These are phyloP conservation scores for Dactylellina leptospora DNA, from an alignment of 2,329 filamentous ascomycete species.

Conservation along the genomic window DNA sequence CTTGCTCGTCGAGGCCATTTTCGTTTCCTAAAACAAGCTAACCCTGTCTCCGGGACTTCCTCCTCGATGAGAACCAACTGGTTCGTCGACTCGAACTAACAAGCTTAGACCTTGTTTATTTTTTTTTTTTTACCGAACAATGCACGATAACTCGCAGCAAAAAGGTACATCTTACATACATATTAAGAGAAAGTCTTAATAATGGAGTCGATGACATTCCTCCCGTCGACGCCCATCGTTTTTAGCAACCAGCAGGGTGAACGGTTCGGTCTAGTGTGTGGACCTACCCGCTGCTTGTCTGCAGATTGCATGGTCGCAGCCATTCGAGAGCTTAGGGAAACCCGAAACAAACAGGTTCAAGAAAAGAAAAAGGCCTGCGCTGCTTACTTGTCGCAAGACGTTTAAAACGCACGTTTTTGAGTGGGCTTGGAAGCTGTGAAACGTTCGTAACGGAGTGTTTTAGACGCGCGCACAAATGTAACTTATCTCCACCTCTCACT, in stretches of 20 bases:
- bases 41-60: constrained; percentile 51
- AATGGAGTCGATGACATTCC: constrained; percentile 52
- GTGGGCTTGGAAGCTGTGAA: constrained; percentile 30
- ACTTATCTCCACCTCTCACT: constrained; percentile 38
- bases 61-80: constrained; percentile 34
- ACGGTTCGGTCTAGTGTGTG: constrained; percentile 36
- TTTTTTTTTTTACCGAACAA: constrained; percentile 48
- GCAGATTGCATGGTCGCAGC: constrained; percentile 40
- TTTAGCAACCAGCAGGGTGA: constrained; percentile 26
- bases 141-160: constrained; percentile 54
- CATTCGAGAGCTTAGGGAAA: constrained; percentile 15
- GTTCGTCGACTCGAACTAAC: constrained; percentile 29
- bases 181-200: constrained; percentile 46
- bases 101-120: constrained; percentile 50
- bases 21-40: constrained; percentile 53
- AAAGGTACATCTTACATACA: constrained; percentile 51
- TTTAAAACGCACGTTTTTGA: constrained; percentile 38
- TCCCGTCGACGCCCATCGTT: constrained; percentile 37
- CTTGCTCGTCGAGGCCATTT: too few relatives aligned
- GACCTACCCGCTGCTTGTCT: constrained; percentile 49
- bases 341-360: background rate
- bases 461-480: constrained; percentile 52
- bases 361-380: background rate
- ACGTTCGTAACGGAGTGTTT: constrained; percentile 50
- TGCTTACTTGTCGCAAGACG: constrained; percentile 7